Evolutionary conservation across 75 land plant species (phyloP).

Genomic region (Pseudotsuga menziesii): DNA sequence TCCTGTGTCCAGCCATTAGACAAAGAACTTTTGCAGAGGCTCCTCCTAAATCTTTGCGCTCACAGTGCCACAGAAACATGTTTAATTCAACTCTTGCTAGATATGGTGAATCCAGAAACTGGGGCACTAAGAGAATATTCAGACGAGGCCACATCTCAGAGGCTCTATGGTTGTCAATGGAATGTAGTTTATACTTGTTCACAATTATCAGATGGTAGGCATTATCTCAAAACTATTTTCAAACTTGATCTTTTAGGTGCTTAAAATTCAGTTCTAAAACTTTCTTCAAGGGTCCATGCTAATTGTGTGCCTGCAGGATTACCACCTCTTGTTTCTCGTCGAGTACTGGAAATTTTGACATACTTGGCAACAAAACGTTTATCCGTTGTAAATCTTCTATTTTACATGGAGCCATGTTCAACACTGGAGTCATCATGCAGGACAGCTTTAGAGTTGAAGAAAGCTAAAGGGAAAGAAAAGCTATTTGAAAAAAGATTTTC

Average conservation of each 20-base stretch:
- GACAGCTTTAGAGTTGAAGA: background rate
- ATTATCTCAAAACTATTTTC: background rate
- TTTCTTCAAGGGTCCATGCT: background rate
- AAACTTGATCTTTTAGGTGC: too few species aligned
- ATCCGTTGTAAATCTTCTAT: constrained; percentile 22
- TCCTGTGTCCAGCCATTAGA: constrained; percentile 29
- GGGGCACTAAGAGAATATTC: constrained; percentile 19
- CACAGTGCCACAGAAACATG: constrained; percentile 32
- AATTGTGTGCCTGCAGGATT: constrained; percentile 23
- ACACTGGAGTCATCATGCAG: constrained; percentile 5
- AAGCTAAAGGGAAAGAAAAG: constrained; percentile 42
- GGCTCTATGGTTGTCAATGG: constrained; percentile 50
- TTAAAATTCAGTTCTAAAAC: too few species aligned
- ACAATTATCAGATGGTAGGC: constrained; percentile 35
- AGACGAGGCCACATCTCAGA: constrained; percentile 30
- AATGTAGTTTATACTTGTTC: constrained; percentile 32
- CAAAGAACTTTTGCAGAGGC: constrained; percentile 35
- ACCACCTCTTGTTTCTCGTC: constrained; percentile 44
- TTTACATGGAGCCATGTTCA: constrained; percentile 17
- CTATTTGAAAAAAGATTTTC: constrained; percentile 17
- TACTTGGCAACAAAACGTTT: constrained; percentile 35
- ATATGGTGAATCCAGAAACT: constrained; percentile 42
- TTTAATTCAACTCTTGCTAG: constrained; percentile 32
- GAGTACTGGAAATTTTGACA: constrained; percentile 37
- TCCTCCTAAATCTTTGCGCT: constrained; percentile 36